These are phyloP conservation scores for Sesbania bispinosa DNA, from an alignment of 306 rosid genomes.

Conservation along the genomic window DNA sequence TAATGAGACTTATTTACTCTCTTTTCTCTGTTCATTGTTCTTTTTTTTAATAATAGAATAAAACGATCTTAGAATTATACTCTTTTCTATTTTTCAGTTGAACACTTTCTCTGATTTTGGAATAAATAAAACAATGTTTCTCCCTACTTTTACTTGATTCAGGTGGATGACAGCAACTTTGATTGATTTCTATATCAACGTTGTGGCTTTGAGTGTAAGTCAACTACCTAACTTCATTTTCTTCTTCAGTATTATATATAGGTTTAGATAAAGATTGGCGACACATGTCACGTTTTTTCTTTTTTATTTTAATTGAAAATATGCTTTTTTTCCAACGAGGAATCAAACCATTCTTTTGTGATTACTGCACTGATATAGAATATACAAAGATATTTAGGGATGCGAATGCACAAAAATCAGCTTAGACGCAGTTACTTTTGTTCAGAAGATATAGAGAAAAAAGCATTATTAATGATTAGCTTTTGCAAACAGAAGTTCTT, in stretches of 20 bases:
- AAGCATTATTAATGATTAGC: not conserved
- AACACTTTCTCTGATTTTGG: not conserved
- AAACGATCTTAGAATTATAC: not conserved
- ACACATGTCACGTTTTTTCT: not conserved
- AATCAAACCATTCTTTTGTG: not conserved
- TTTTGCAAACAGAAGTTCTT: not conserved
- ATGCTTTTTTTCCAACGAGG: not conserved
- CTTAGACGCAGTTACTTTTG: not conserved
- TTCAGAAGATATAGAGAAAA: not conserved
- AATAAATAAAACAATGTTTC: not conserved
- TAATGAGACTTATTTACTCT: not conserved
- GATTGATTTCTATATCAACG: constrained; percentile 79
- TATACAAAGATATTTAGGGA: not conserved
- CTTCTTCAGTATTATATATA: not conserved
- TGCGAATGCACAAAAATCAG: not conserved
- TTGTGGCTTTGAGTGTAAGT: constrained; percentile 59
- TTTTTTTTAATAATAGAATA: not conserved
- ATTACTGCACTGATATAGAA: not conserved
- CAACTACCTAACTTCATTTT: not conserved
- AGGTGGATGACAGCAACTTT: constrained; percentile 78
- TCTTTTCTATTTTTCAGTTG: not conserved
- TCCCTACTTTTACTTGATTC: constrained; percentile 30
- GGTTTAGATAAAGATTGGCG: not conserved
- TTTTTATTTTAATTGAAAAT: not conserved
- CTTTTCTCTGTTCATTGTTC: not conserved